phyloP scores from a whole-genome alignment of 345 rosid species.

The Trapa bicornis region DNA sequence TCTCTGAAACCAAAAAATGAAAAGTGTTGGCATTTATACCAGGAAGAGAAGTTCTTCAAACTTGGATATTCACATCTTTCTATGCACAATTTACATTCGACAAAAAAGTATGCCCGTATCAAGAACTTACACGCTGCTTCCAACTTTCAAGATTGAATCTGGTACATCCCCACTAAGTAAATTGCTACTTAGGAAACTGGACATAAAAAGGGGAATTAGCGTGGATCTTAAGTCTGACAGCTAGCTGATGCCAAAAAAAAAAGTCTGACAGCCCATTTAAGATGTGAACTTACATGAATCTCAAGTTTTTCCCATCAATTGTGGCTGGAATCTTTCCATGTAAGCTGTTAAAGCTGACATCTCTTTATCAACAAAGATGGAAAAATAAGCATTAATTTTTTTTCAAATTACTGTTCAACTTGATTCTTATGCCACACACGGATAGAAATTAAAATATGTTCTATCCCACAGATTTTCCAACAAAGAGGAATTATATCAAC shows the following conservation, averaged over 20 bases:
- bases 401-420: neutral
- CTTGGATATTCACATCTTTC: too few species aligned
- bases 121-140: constrained; percentile 22
- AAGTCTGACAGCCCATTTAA: neutral
- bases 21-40: neutral
- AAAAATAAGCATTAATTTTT: neutral
- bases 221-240: neutral
- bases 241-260: neutral
- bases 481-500: neutral
- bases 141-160: constrained; percentile 23
- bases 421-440: neutral
- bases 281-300: constrained; percentile 26
- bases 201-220: neutral
- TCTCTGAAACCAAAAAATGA: constrained; percentile 22
- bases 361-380: constrained; percentile 17
- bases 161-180: constrained; percentile 27
- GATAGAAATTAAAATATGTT: neutral
- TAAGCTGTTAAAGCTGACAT: constrained; percentile 45
- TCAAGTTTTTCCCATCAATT: constrained; percentile 8
- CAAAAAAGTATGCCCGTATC: neutral
- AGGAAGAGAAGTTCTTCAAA: too few species aligned
- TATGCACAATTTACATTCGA: neutral
- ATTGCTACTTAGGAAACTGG: constrained; percentile 30
- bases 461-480: neutral
- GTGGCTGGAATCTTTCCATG: constrained; percentile 26